These are phyloP conservation scores for Sophora flavescens DNA, from an alignment of 306 rosid species.

Conservation along the genomic window DNA sequence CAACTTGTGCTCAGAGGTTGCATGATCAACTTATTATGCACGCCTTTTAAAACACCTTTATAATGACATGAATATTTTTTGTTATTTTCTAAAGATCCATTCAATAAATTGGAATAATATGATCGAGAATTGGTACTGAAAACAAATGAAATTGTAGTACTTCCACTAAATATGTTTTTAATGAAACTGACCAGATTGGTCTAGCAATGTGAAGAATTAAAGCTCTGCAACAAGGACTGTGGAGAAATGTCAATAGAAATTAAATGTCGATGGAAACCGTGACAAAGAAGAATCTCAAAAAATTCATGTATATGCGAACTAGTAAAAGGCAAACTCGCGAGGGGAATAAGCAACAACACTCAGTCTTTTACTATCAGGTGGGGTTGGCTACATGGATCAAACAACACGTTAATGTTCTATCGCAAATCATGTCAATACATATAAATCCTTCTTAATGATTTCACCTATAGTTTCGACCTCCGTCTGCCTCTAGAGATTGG, in stretches of 20 bases:
- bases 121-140: not conserved
- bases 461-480: too few species aligned
- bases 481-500: too few species aligned
- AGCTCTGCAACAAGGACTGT: not conserved
- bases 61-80: constrained; percentile 16
- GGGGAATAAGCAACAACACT: constrained; percentile 9
- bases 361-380: too few species aligned
- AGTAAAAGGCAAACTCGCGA: not conserved
- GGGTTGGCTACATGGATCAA: too few species aligned
- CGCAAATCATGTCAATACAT: too few species aligned
- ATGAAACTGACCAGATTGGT: not conserved
- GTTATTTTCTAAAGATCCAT: constrained; percentile 1
- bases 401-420: too few species aligned
- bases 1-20: constrained; percentile 3
- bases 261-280: constrained; percentile 3
- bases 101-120: not conserved
- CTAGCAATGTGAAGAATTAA: not conserved
- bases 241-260: constrained; percentile 1
- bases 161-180: constrained; percentile 31
- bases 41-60: constrained; percentile 3
- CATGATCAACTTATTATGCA: constrained; percentile 2
- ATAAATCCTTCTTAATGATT: too few species aligned
- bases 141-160: not conserved
- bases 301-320: not conserved
- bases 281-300: not conserved